Evolutionary conservation across 768 basidiomycete species (phyloP).

Genomic region (Jaapia argillacea): DNA sequence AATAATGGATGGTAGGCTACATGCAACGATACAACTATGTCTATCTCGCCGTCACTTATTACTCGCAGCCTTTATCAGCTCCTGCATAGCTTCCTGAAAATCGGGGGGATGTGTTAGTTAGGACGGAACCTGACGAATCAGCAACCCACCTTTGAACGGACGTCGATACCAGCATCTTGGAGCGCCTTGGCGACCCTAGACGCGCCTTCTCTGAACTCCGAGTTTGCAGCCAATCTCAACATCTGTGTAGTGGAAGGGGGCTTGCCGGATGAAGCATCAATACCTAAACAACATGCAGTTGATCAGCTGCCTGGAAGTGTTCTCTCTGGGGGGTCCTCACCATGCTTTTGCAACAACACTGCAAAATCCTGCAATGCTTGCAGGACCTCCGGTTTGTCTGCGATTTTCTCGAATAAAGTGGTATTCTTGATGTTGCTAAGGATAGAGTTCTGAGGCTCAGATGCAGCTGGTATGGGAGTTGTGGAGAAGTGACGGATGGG

Average conservation of each 20-base stretch:
- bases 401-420: slow-evolving; percentile 34
- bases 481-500: slow-evolving; percentile 15
- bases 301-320: no score
- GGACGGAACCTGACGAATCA: no score
- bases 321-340: slow-evolving; percentile 22
- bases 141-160: slow-evolving; percentile 35
- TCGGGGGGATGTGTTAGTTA: neutral
- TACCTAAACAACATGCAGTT: slow-evolving; percentile 23
- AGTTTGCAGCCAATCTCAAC: slow-evolving; percentile 40
- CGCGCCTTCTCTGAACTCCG: slow-evolving; percentile 41
- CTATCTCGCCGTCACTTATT: no score
- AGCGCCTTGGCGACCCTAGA: slow-evolving; percentile 38
- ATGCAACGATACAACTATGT: no score
- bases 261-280: slow-evolving; percentile 33
- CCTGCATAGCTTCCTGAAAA: slow-evolving; percentile 36
- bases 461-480: slow-evolving; percentile 19
- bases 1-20: no score
- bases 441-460: slow-evolving; percentile 23
- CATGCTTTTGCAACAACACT: slow-evolving; percentile 36
- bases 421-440: slow-evolving; percentile 35
- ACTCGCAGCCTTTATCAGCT: slow-evolving; percentile 29
- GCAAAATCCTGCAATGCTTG: slow-evolving; percentile 36
- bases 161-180: slow-evolving; percentile 50
- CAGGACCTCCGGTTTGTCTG: slow-evolving; percentile 39
- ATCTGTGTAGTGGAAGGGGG: slow-evolving; percentile 41